Percentiles rank a stretch among this genome's conserved stretches.
Conservation (phyloP, 2,329 filamentous ascomycete genomes). For the Periconia sp. region DNA sequence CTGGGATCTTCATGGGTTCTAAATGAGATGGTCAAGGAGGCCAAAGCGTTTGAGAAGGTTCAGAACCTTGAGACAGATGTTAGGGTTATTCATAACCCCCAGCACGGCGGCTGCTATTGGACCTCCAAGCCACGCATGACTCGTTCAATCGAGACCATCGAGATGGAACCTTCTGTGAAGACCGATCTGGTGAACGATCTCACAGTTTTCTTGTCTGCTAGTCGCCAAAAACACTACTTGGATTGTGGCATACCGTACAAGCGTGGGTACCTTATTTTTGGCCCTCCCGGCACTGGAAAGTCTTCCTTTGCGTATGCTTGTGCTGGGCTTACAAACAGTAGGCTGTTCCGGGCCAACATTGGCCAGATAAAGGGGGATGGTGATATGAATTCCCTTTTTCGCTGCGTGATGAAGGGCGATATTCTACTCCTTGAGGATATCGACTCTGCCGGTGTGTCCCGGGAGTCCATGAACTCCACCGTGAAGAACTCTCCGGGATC, state of each 20-base stretch:
- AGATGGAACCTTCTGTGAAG: conserved; percentile 3
- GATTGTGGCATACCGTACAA: conserved; percentile 87
- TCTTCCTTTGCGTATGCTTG: conserved; percentile 90
- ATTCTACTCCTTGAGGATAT: conserved; percentile 82
- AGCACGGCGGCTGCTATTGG: background rate
- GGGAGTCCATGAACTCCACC: conserved; percentile 63
- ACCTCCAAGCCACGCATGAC: background rate
- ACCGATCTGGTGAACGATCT: conserved; percentile 5
- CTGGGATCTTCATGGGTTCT: background rate
- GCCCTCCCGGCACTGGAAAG: conserved; percentile 84
- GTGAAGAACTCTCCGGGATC: background rate
- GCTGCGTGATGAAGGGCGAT: conserved; percentile 75
- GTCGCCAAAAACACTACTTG: conserved; percentile 70
- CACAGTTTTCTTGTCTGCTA: background rate
- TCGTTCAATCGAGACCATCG: conserved; percentile 5
- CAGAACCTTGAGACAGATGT: background rate
- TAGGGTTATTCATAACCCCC: background rate
- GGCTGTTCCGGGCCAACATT: conserved; percentile 83
- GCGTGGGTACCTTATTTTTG: conserved; percentile 81
- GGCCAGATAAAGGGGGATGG: conserved; percentile 77
- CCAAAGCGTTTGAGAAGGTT: background rate
- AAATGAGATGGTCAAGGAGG: background rate
- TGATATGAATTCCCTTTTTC: conserved; percentile 77
- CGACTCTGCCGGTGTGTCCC: conserved; percentile 81
- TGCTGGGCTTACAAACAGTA: conserved; percentile 82